Evolutionary conservation across 129 eudicot species (phyloP), one percentile per base, ranked within the genome.

Genomic region (carrot (Daucus carota)): DNA sequence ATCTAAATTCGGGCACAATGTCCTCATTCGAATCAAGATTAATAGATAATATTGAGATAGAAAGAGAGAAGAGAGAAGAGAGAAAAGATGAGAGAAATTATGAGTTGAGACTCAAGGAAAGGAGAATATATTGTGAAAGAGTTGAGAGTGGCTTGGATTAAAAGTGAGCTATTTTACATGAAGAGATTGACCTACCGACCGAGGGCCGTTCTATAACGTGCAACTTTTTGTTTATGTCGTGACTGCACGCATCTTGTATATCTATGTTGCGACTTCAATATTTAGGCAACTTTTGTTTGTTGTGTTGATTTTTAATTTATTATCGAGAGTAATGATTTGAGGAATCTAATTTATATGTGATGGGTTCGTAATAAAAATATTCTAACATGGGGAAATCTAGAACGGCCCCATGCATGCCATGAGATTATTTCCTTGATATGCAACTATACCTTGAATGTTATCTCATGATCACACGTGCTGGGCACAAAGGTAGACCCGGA

Each of bases 1-100:
- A 41, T 93, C 98, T 71, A 90, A 48, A 57, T 93, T 93, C 1
- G 98, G 98, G 74, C 97, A 89, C 75, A 91, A 73, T 9, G 96
- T 93, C 82, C 98, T 93, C 98, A 93, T 93, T 0, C 44, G 52
- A n/a, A 9, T 0, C 3, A n/a, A 24, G 15, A 57, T 24, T 9
- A n/a, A n/a, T n/a, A n/a, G 32, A 57, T 3, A 22, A n/a, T n/a
- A 54, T 2, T 22, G 1, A 77, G 60, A 75, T 16, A 57, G n/a
- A 22, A 8, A 70, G 3, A 8, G 31, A 24, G 29, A 41, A 34
- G 54, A 34, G 5, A 16, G 15, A 8, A 33, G 50, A 73, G 5
- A 15, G 26, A 38, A 13, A 9, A 40, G 26, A 20, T 20, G 1
- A 18, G 57, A 29, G 34, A 12, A 43, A 57, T 14, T 77, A 73